Evolutionary conservation across 106 monocot species (phyloP), one percentile per base, ranked within the genome.

Genomic region (Narthecium ossifragum): DNA sequence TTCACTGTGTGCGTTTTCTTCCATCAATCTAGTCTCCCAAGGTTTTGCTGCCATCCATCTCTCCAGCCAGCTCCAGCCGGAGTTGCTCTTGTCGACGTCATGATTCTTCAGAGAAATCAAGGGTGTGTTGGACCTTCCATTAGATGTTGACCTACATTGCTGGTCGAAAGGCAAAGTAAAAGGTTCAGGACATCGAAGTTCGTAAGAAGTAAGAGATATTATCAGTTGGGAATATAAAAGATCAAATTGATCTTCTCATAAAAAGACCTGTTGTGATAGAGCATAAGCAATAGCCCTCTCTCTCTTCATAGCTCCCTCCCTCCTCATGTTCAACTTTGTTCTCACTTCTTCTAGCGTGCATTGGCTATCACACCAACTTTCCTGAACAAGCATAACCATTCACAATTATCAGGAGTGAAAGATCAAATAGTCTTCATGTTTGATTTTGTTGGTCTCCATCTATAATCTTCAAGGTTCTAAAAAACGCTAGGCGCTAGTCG

Each of bases 21-120:
- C 86, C 78, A 86, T 64, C 10, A 79, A 63, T 34, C 84, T 62
- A 13, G 31, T 84, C 59, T 79, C 84, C 84, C 84, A 84, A 17
- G 84, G 78, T 37, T 79, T 79, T 13, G 79, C 75, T 27, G 84
- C 75, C 78, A 84, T 78, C 78, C 78, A 84, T 17, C 84, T 38
- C 22, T 84, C 85, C 49, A 85, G 41, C 79, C 75, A 80, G 54
- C 68, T 76, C 76, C 72, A 85, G 17, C 50, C 59, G 6, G 31
- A 31, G 30, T 45, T 75, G 47, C 55, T 61, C 52, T 29, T 70
- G 6, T 70, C 51, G 18, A 49, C 4, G 4, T 57, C 80, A 17
- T 46, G 57, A 31, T 46, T 15, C 46, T 46, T 57, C 17, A 28
- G 15, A 51, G 49, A 24, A 14, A 40, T 30, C 23, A 36, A 33